phyloP scores from a whole-genome alignment of 1,284 basidiomycete species.

The Mycosarcoma mackinlayi region DNA sequence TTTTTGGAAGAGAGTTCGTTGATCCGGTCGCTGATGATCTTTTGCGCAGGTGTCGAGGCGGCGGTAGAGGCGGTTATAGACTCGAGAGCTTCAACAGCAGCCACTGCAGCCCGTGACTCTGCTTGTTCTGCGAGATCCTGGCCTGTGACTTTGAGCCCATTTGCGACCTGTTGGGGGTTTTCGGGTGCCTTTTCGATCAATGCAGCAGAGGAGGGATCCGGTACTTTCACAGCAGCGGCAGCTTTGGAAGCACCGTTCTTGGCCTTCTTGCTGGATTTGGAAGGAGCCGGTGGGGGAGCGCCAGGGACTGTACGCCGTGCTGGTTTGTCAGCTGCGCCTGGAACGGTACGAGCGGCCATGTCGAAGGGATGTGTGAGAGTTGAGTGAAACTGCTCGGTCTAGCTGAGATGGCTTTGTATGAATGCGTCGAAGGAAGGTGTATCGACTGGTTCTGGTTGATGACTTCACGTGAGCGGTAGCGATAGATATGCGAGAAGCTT shows the following conservation, averaged over 20 bases:
- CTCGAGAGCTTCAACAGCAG: slow-evolving; percentile 33
- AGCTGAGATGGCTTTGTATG: too few relatives aligned
- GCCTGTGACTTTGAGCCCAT: slow-evolving; percentile 37
- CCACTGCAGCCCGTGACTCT: slow-evolving; percentile 38
- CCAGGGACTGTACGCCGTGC: slow-evolving; percentile 40
- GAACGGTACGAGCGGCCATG: slow-evolving; percentile 33
- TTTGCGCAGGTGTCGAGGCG: slow-evolving; percentile 30
- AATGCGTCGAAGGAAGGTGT: too few relatives aligned
- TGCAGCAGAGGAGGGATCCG: slow-evolving; percentile 36
- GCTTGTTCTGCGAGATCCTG: slow-evolving; percentile 43
- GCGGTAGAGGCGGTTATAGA: background rate
- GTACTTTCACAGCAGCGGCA: slow-evolving; percentile 21
- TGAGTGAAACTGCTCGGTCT: too few relatives aligned
- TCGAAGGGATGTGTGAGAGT: background rate
- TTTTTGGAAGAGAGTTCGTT: slow-evolving; percentile 10
- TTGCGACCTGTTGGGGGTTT: slow-evolving; percentile 33
- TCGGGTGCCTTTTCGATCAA: slow-evolving; percentile 33
- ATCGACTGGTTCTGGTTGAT: too few relatives aligned
- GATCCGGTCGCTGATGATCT: slow-evolving; percentile 29
- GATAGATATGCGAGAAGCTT: too few relatives aligned
- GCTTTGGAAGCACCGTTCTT: slow-evolving; percentile 8
- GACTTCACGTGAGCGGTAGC: too few relatives aligned
- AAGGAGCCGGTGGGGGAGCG: slow-evolving; percentile 30
- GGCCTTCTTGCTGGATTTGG: slow-evolving; percentile 30
- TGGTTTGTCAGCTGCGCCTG: slow-evolving; percentile 36